Conservation (phyloP, 1,284 basidiomycete species). For the Naganishia albida region DNA sequence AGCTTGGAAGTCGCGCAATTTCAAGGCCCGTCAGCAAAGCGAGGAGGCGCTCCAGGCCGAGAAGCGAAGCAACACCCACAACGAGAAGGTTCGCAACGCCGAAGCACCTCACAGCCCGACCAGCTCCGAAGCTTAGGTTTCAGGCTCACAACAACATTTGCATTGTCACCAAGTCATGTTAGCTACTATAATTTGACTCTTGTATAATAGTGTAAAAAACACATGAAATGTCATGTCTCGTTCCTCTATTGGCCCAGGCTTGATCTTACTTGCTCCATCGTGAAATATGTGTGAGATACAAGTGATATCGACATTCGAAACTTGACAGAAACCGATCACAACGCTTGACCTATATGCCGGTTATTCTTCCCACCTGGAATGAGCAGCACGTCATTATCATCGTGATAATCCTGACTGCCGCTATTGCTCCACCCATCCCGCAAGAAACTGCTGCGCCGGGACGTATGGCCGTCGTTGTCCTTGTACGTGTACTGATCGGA, state of each 20-base stretch:
- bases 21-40: slow-evolving; percentile 19
- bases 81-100: slow-evolving; percentile 21
- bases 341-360: slow-evolving; percentile 1
- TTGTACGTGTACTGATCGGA: slow-evolving; percentile 18
- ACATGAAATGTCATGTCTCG: too few relatives aligned
- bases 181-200: not conserved
- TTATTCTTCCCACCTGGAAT: slow-evolving; percentile 23
- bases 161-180: not conserved
- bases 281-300: too few relatives aligned
- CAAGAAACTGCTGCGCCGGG: slow-evolving; percentile 20
- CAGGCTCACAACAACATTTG: not conserved
- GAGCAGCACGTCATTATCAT: slow-evolving; percentile 29
- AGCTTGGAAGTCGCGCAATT: slow-evolving; percentile 44
- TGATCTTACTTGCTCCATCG: too few relatives aligned
- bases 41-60: slow-evolving; percentile 20
- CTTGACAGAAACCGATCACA: not conserved
- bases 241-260: too few relatives aligned
- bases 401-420: slow-evolving; percentile 24
- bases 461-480: slow-evolving; percentile 16
- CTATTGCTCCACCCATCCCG: slow-evolving; percentile 20
- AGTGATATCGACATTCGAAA: too few relatives aligned
- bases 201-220: not conserved
- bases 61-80: slow-evolving; percentile 29
- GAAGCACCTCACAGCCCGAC: slow-evolving; percentile 23
- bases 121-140: slow-evolving; percentile 17